Percentiles rank a stretch among this genome's conserved stretches.
These are phyloP conservation scores for Pelargonium australe DNA, from an alignment of 441 rosid species.

Conservation along the genomic window DNA sequence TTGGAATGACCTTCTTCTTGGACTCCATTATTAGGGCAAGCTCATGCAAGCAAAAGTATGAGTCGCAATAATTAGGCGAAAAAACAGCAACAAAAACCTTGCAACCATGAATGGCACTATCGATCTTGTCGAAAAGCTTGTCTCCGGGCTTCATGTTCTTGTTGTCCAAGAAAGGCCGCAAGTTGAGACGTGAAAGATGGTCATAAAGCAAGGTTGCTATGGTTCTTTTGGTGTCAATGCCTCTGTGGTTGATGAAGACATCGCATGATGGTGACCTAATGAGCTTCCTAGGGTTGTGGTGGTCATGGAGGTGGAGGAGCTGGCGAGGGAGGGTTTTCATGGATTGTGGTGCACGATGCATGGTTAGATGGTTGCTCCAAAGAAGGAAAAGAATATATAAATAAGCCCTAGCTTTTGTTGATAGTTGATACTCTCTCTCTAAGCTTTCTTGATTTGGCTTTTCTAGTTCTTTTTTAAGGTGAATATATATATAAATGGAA, in stretches of 20 bases:
- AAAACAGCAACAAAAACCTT: constrained; percentile 57
- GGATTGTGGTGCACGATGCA: neutral
- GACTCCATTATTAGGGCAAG: constrained; percentile 67
- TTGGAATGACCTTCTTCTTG: constrained; percentile 59
- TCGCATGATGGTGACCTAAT: constrained; percentile 29
- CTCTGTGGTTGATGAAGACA: constrained; percentile 76
- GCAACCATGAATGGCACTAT: constrained; percentile 40
- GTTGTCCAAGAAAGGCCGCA: constrained; percentile 60
- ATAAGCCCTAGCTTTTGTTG: too few species aligned
- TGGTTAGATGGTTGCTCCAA: too few species aligned
- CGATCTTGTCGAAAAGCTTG: constrained; percentile 49
- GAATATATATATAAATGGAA: too few species aligned
- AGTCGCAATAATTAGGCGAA: constrained; percentile 60
- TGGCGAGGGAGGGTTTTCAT: constrained; percentile 9
- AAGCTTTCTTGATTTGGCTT: too few species aligned
- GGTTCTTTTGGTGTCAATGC: constrained; percentile 63
- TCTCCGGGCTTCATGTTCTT: constrained; percentile 78
- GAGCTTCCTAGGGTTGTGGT: neutral
- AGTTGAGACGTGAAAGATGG: constrained; percentile 33
- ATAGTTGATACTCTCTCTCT: too few species aligned
- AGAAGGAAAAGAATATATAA: too few species aligned
- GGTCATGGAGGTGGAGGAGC: neutral
- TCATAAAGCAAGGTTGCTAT: constrained; percentile 58
- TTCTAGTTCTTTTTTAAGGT: too few species aligned
- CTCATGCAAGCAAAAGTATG: constrained; percentile 63